phyloP scores from a whole-genome alignment of 306 rosid species.

The Pterocarpus santalinus region DNA sequence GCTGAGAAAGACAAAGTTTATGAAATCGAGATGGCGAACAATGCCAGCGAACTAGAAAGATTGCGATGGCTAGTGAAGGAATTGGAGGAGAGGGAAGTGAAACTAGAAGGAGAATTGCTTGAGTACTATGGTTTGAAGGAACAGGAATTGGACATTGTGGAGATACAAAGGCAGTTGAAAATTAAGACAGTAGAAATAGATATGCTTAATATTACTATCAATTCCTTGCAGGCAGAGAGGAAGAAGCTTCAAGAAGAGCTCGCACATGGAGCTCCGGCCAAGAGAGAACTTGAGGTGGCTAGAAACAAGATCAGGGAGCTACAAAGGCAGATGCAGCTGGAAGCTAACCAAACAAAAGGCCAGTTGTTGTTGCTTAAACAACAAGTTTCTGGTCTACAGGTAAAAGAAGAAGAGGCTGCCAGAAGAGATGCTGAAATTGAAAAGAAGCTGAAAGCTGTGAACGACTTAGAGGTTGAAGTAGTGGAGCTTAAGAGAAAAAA shows the following conservation, averaged over 20 bases:
- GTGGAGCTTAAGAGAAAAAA: constrained; percentile 83
- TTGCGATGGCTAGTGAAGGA: constrained; percentile 73
- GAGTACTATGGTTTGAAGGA: constrained; percentile 89
- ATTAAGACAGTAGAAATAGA: constrained; percentile 78
- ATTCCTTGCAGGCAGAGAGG: constrained; percentile 87
- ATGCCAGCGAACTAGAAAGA: constrained; percentile 79
- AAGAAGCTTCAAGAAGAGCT: constrained; percentile 86
- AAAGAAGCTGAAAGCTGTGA: constrained; percentile 77
- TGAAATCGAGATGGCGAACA: constrained; percentile 83
- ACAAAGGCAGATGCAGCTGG: constrained; percentile 91
- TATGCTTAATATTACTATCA: constrained; percentile 83
- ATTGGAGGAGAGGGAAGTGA: constrained; percentile 95
- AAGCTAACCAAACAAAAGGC: constrained; percentile 87
- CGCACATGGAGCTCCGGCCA: constrained; percentile 61
- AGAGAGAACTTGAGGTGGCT: constrained; percentile 82
- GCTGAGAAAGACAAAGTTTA: constrained; percentile 65
- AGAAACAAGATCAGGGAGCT: constrained; percentile 90
- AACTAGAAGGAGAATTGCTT: constrained; percentile 89
- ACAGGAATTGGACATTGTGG: constrained; percentile 75
- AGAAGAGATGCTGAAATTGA: constrained; percentile 79
- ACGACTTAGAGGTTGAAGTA: constrained; percentile 76
- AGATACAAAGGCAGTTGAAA: constrained; percentile 78
- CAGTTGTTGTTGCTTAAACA: constrained; percentile 92
- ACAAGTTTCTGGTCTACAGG: constrained; percentile 83
- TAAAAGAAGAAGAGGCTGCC: constrained; percentile 78